Percentiles rank a stretch among this genome's conserved stretches.
Conservation (phyloP, 768 basidiomycete species). For the Termitomyces sp. region DNA sequence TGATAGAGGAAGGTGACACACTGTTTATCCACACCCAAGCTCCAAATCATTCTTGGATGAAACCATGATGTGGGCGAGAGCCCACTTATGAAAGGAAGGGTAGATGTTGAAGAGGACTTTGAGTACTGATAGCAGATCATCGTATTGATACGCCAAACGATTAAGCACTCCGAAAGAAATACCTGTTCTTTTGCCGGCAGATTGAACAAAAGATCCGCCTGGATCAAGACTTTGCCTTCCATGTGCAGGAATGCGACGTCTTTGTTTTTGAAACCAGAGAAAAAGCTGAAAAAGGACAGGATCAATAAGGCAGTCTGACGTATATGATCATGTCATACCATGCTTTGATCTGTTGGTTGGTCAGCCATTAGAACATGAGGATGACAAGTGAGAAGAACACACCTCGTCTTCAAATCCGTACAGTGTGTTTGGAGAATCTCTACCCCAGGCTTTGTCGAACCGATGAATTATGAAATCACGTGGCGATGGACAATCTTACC, state of each 20-base stretch:
- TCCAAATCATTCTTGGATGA: conserved; percentile 24
- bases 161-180: neutral
- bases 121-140: conserved; percentile 22
- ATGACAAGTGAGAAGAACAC: neutral
- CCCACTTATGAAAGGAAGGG: conserved; percentile 22
- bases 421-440: conserved; percentile 45
- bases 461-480: neutral
- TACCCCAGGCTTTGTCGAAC: conserved; percentile 38
- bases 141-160: no score
- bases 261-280: conserved; percentile 59
- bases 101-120: conserved; percentile 22
- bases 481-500: conserved; percentile 27
- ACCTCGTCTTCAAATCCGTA: conserved; percentile 72
- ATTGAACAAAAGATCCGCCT: conserved; percentile 78
- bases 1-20: conserved; percentile 14
- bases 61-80: conserved; percentile 24
- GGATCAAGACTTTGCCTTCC: conserved; percentile 57
- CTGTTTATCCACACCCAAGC: conserved; percentile 26
- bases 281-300: conserved; percentile 36
- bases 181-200: conserved; percentile 75
- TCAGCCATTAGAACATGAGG: neutral
- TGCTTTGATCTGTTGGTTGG: conserved; percentile 31
- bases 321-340: conserved; percentile 24
- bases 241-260: conserved; percentile 78
- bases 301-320: neutral